Evolutionary conservation across 1,284 basidiomycete species (phyloP).

Genomic region (Irpex sp.): DNA sequence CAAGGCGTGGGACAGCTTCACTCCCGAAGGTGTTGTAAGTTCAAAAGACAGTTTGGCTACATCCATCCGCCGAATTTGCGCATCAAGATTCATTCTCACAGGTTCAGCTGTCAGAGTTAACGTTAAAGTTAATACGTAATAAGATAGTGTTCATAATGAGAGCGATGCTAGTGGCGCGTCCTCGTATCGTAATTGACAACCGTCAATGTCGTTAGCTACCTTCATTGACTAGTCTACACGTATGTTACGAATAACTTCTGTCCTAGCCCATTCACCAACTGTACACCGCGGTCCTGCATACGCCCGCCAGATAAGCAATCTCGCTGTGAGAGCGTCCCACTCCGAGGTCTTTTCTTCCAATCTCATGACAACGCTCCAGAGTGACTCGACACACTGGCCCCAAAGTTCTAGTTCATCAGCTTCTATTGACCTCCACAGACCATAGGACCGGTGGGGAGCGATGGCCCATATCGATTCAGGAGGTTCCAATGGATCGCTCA

Average conservation of each 20-base stretch:
- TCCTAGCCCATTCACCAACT: slow-evolving; percentile 42
- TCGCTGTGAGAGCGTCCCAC: slow-evolving; percentile 52
- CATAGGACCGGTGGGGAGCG: slow-evolving; percentile 30
- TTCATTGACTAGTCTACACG: not conserved
- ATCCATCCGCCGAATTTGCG: too few species aligned
- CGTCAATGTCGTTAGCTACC: not conserved
- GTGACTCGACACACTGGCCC: slow-evolving; percentile 49
- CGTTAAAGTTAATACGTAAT: not conserved
- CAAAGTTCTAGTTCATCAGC: slow-evolving; percentile 37
- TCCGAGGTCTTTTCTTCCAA: slow-evolving; percentile 27
- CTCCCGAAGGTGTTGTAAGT: too few species aligned
- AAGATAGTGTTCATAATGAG: not conserved
- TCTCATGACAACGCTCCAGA: slow-evolving; percentile 58
- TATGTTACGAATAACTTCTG: slow-evolving; percentile 18
- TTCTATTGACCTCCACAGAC: slow-evolving; percentile 32
- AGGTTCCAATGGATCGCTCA: slow-evolving; percentile 18
- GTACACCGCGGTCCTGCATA: slow-evolving; percentile 32
- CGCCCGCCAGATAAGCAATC: slow-evolving; percentile 54
- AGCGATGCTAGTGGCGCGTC: not conserved
- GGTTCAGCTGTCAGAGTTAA: not conserved
- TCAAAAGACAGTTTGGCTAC: too few species aligned
- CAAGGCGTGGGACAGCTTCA: not conserved
- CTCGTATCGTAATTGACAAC: not conserved
- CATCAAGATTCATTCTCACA: too few species aligned
- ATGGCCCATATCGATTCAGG: not conserved